Evolutionary conservation across 352 stramenopile species (phyloP).

Genomic region (Pythium chondricola): DNA sequence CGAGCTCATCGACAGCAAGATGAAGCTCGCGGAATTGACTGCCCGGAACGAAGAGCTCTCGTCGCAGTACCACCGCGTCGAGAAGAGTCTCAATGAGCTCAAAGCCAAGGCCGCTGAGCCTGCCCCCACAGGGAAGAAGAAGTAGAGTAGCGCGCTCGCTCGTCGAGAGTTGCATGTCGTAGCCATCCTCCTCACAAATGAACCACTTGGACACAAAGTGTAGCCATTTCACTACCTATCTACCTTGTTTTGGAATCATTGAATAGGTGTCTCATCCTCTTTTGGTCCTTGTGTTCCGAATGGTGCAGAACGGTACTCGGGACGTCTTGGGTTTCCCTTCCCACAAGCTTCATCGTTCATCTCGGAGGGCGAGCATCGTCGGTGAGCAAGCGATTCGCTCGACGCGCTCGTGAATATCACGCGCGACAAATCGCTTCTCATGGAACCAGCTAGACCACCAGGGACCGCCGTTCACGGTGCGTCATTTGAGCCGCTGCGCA

Average conservation of each 20-base stretch:
- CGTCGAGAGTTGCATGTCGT: neutral
- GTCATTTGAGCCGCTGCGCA: slow-evolving; percentile 10
- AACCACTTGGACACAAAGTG: neutral
- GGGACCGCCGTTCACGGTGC: slow-evolving; percentile 3
- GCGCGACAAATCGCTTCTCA: neutral
- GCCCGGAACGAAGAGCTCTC: slow-evolving; percentile 67
- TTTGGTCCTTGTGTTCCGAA: slow-evolving; percentile 1
- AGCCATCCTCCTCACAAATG: too few relatives aligned
- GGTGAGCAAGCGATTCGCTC: too few relatives aligned
- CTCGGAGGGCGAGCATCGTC: too few relatives aligned
- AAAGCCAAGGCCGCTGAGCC: slow-evolving; percentile 37
- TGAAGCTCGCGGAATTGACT: slow-evolving; percentile 70
- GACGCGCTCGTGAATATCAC: neutral
- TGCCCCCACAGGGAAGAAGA: slow-evolving; percentile 40
- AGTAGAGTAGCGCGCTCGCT: slow-evolving; percentile 12
- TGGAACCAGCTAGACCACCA: slow-evolving; percentile 9
- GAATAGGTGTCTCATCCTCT: too few relatives aligned
- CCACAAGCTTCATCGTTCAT: too few relatives aligned
- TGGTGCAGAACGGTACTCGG: slow-evolving; percentile 14
- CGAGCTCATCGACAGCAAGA: slow-evolving; percentile 80
- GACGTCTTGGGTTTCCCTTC: too few relatives aligned
- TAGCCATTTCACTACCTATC: neutral
- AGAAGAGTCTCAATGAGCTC: slow-evolving; percentile 48
- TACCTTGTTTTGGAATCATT: neutral
- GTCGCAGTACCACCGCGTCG: slow-evolving; percentile 52